phyloP scores from a whole-genome alignment of 306 rosid species.

The Coriaria nepalensis region DNA sequence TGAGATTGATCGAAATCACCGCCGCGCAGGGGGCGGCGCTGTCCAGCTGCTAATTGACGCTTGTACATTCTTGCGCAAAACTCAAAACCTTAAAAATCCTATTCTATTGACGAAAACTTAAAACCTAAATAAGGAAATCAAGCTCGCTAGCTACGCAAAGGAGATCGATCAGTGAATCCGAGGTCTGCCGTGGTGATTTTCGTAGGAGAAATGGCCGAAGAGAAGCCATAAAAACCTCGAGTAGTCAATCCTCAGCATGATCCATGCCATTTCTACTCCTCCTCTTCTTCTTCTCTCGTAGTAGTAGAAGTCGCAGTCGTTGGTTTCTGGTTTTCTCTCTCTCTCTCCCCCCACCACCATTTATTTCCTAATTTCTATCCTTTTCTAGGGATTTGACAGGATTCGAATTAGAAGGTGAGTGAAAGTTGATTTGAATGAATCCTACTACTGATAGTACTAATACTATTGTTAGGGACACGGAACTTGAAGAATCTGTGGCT shows the following conservation, averaged over 20 bases:
- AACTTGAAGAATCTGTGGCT: constrained; percentile 50
- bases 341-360: not conserved
- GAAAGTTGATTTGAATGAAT: too few species aligned
- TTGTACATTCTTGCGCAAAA: constrained; percentile 32
- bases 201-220: constrained; percentile 45
- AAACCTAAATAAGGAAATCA: not conserved
- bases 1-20: not conserved
- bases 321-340: constrained; percentile 10
- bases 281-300: constrained; percentile 28
- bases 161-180: constrained; percentile 13
- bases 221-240: constrained; percentile 53
- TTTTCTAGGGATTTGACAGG: too few species aligned
- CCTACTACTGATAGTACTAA: not conserved
- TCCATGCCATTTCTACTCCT: constrained; percentile 37
- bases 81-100: not conserved
- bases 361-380: too few species aligned
- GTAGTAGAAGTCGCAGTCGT: not conserved
- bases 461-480: constrained; percentile 20
- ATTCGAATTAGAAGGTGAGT: too few species aligned
- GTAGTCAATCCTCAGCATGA: constrained; percentile 46
- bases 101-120: constrained; percentile 2
- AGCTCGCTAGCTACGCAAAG: not conserved
- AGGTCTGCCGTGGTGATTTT: constrained; percentile 55
- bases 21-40: constrained; percentile 13
- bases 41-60: constrained; percentile 7